Percentiles rank a stretch among this genome's conserved stretches.
phyloP scores from a whole-genome alignment of 1,284 basidiomycete species.

The Anthracocystis setariae region DNA sequence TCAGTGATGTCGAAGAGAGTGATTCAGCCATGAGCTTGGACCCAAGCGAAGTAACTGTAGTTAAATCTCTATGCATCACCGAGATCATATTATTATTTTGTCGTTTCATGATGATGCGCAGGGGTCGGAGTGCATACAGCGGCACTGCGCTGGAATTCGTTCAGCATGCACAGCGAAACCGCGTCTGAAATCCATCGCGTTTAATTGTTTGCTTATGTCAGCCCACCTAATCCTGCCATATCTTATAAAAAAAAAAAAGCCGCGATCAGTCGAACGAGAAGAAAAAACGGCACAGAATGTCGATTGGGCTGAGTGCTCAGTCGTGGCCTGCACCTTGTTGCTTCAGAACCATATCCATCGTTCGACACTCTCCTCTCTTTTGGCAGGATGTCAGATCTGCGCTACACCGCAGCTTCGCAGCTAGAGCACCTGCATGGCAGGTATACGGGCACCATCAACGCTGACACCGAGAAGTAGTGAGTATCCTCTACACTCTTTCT shows the following conservation, averaged over 20 bases:
- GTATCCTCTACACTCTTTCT: slow-evolving; percentile 22
- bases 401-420: slow-evolving; percentile 54
- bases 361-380: not conserved
- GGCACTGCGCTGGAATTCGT: not conserved
- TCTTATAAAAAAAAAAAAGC: not conserved
- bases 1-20: no score
- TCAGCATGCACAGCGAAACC: not conserved
- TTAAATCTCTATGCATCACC: no score
- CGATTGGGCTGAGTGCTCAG: not conserved
- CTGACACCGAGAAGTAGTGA: slow-evolving; percentile 65
- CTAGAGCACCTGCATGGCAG: slow-evolving; percentile 79
- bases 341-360: slow-evolving; percentile 3
- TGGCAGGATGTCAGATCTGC: slow-evolving; percentile 40
- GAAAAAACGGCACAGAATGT: not conserved
- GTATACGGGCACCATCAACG: slow-evolving; percentile 82
- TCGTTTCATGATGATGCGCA: not conserved
- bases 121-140: slow-evolving; percentile 37
- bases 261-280: not conserved
- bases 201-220: not conserved
- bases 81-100: no score
- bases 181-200: slow-evolving; percentile 4
- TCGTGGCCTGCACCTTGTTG: not conserved
- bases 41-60: no score
- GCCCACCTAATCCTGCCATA: not conserved
- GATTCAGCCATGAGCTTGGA: no score